phyloP scores from a whole-genome alignment of 257 asterid genomes.

The Leptodermis oblonga region DNA sequence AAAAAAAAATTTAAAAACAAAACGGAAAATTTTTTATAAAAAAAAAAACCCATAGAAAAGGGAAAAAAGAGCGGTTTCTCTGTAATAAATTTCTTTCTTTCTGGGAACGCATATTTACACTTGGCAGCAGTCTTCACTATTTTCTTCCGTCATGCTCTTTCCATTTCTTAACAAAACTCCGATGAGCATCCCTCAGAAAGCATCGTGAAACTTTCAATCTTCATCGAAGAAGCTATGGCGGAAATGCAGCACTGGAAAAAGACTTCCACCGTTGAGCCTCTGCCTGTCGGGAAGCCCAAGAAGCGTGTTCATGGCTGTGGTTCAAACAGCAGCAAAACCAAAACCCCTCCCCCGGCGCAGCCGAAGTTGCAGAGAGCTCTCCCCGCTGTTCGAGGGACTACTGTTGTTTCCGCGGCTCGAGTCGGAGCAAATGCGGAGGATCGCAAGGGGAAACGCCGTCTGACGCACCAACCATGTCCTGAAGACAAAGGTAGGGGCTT shows the following conservation, averaged over 20 bases:
- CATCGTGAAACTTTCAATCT: background rate
- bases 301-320: background rate
- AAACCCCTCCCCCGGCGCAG: too few species aligned
- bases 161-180: background rate
- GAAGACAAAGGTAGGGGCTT: background rate
- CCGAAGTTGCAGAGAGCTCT: background rate
- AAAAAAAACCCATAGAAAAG: too few species aligned
- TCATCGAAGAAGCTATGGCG: background rate
- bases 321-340: too few species aligned
- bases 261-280: constrained; percentile 1
- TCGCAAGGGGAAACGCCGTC: background rate
- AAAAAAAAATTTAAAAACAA: too few species aligned
- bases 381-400: background rate
- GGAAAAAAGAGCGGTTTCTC: too few species aligned
- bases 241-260: constrained; percentile 12
- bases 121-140: too few species aligned
- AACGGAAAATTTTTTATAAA: too few species aligned
- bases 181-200: background rate
- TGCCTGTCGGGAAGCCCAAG: constrained; percentile 6
- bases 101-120: too few species aligned
- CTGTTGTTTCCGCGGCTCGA: background rate
- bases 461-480: background rate
- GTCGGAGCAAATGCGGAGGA: background rate
- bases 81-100: too few species aligned
- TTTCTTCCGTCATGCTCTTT: too few species aligned